Evolutionary conservation across 768 basidiomycete genomes (phyloP).

Genomic region (Tricholoma furcatifolium): DNA sequence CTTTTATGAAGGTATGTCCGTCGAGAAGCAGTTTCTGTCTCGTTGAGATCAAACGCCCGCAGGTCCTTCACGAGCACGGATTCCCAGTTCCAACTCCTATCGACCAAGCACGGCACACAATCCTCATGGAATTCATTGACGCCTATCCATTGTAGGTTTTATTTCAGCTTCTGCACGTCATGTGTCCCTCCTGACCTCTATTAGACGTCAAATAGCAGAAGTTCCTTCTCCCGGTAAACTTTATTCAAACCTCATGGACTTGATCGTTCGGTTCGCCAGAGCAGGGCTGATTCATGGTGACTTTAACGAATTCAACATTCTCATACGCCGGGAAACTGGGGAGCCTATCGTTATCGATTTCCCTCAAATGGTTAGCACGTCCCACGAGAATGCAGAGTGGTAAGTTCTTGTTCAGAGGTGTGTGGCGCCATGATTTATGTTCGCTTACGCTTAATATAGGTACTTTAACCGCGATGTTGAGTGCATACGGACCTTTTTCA

Average conservation of each 20-base stretch:
- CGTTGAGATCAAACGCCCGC: not conserved
- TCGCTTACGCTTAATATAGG: conserved; percentile 44
- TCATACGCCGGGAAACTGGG: conserved; percentile 72
- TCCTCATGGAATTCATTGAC: conserved; percentile 96
- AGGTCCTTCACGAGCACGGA: conserved; percentile 89
- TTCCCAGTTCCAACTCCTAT: conserved; percentile 94
- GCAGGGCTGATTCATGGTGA: conserved; percentile 98
- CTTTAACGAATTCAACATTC: conserved; percentile 99
- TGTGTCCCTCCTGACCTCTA: conserved; percentile 8
- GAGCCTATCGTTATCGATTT: conserved; percentile 96
- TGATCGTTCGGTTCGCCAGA: conserved; percentile 91
- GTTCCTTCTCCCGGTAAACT: conserved; percentile 85
- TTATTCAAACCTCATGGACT: conserved; percentile 90
- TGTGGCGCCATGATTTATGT: conserved; percentile 10
- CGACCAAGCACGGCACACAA: conserved; percentile 92
- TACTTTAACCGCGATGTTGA: conserved; percentile 99
- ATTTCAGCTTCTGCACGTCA: not conserved
- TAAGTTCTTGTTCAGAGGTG: conserved; percentile 31
- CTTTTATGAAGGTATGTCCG: conserved; percentile 87
- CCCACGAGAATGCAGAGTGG: conserved; percentile 97
- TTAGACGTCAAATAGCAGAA: conserved; percentile 83
- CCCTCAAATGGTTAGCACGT: conserved; percentile 98
- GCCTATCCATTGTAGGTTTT: conserved; percentile 84
- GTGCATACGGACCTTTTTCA: conserved; percentile 93
- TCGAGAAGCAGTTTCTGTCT: not conserved